Evolutionary conservation across 345 rosid species (phyloP), one percentile per base, ranked within the genome.

Genomic region (Acer yangbiense): DNA sequence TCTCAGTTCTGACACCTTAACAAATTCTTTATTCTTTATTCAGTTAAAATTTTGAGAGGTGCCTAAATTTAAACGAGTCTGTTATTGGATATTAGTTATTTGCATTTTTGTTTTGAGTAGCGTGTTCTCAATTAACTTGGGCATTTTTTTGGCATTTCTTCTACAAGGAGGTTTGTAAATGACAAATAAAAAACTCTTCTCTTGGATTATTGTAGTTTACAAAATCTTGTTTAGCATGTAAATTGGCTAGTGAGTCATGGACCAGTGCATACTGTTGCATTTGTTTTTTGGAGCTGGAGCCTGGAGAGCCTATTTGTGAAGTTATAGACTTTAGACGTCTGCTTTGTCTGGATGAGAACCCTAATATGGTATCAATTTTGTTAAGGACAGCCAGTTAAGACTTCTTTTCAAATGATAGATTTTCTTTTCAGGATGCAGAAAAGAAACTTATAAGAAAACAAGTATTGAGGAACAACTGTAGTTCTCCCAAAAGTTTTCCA

Each of bases 1-100:
- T 74, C 25, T 64, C 32, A 29, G 29, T 74, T 62, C 60, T 35
- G 58, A 73, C 12, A 57, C 25, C 55, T 60, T 60, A 61, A 10
- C 54, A 17, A 9, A 54, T 71, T 27, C 2, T 18, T 57, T 55
- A 54, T 71, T 27, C 2, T 10, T 57, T 55, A 12, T 72, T 4
- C 9, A 3, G 9, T 16, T 35, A 11, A 35, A 39, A 72, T 7
- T 63, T 71, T 55, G 16, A 16, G 2, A 8, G 10, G 54, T 57
- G 6, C n/a, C 65, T 57, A 12, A 71, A 52, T 58, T 29, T 18
- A 17, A 25, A 32, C 12, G 21, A 55, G 25, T 71, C 48, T 71
- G 9, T n/a, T n/a, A 50, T 50, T 50, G 55, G 18, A 50, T 50
- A 50, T 66, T 14, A 9, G 4, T 66, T 39, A 66, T 9, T 9